These are phyloP conservation scores for Westerdykella sp. DNA, from an alignment of 2,329 filamentous ascomycete species.

Conservation along the genomic window DNA sequence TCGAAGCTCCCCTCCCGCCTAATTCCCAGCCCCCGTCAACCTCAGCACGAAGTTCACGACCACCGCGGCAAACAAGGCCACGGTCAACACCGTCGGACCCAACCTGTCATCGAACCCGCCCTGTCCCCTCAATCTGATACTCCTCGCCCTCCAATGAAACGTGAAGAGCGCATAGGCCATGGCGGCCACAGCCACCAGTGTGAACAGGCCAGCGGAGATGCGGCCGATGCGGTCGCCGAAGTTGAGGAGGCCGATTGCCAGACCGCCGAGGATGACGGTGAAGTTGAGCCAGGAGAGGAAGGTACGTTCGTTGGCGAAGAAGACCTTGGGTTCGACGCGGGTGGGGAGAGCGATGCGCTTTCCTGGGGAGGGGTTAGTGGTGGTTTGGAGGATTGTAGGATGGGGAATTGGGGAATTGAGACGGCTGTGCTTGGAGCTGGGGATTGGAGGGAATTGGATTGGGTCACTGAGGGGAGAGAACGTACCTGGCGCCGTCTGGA, in stretches of 20 bases:
- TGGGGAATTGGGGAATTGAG: background rate
- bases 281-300: constrained; percentile 99
- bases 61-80: constrained; percentile 82
- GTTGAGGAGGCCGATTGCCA: constrained; percentile 95
- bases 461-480: constrained; percentile 5
- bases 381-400: constrained; percentile 3
- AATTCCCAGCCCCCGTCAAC: constrained; percentile 17
- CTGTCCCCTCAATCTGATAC: constrained; percentile 83
- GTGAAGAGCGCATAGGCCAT: constrained; percentile 94
- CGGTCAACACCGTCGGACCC: constrained; percentile 82
- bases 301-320: constrained; percentile 99
- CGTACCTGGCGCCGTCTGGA: constrained; percentile 86
- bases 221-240: constrained; percentile 93
- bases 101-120: constrained; percentile 95
- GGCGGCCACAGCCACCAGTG: constrained; percentile 83
- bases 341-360: constrained; percentile 98
- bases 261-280: constrained; percentile 93
- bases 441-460: background rate
- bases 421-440: no score
- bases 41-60: constrained; percentile 86
- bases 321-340: constrained; percentile 98
- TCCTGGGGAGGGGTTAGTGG: constrained; percentile 49
- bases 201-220: constrained; percentile 91
- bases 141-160: constrained; percentile 95
- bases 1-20: background rate